Conservation (phyloP, 768 basidiomycete species). For the Pluteus cervinus region DNA sequence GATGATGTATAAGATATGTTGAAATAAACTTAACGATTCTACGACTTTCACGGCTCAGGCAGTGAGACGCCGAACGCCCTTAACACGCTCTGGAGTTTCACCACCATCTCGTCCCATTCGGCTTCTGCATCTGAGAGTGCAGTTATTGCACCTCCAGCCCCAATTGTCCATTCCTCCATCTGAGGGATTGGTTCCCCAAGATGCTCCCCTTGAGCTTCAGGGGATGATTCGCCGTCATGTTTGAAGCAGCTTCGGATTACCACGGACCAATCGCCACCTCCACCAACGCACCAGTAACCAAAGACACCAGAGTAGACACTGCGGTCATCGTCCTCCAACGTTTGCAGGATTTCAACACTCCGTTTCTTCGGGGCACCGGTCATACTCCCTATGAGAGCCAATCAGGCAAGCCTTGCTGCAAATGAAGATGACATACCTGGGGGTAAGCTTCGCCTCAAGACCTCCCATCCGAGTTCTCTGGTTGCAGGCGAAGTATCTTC, state of each 20-base stretch:
- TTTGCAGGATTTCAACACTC: slow-evolving; percentile 83
- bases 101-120: slow-evolving; percentile 93
- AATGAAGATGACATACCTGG: slow-evolving; percentile 50
- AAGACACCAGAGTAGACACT: slow-evolving; percentile 89
- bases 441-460: slow-evolving; percentile 73
- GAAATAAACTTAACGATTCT: too few species aligned
- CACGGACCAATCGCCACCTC: slow-evolving; percentile 89
- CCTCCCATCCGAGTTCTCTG: slow-evolving; percentile 67
- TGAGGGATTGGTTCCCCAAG: too few species aligned
- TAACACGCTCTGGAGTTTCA: slow-evolving; percentile 80
- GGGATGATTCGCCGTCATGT: slow-evolving; percentile 33
- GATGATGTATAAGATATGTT: too few species aligned
- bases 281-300: slow-evolving; percentile 88
- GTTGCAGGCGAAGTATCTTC: slow-evolving; percentile 28
- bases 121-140: slow-evolving; percentile 78
- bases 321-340: slow-evolving; percentile 66
- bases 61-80: slow-evolving; percentile 46
- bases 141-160: slow-evolving; percentile 96
- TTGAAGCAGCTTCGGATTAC: slow-evolving; percentile 92
- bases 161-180: slow-evolving; percentile 77
- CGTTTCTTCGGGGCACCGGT: slow-evolving; percentile 96
- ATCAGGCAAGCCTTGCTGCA: neutral
- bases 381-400: slow-evolving; percentile 70
- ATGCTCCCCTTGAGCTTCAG: slow-evolving; percentile 6
- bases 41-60: slow-evolving; percentile 12